A percentile compares a stretch with the other conserved stretches of the same genome.
Evolutionary conservation across 768 basidiomycete genomes (phyloP).

Genomic region (Crassisporium funariophilum): DNA sequence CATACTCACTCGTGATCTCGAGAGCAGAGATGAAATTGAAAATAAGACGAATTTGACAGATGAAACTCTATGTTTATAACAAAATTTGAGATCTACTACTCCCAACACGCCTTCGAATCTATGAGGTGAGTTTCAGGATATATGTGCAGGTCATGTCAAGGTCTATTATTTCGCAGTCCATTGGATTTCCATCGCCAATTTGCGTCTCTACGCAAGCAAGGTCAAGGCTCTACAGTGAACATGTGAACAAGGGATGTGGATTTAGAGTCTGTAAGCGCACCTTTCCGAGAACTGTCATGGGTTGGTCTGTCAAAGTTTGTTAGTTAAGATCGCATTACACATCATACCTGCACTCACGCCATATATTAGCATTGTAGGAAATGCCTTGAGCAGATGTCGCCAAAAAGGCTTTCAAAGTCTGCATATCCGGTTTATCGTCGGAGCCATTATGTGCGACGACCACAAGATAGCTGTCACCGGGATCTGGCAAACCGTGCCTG

Average conservation of each 20-base stretch:
- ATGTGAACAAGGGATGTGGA: constrained; percentile 15
- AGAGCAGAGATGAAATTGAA: too few relatives aligned
- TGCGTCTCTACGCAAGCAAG: constrained; percentile 93
- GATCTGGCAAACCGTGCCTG: constrained; percentile 49
- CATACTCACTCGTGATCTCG: too few relatives aligned
- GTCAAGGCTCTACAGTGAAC: constrained; percentile 59
- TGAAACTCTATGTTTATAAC: background rate
- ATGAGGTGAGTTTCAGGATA: constrained; percentile 35
- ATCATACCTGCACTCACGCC: constrained; percentile 69
- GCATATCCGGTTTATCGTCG: constrained; percentile 77
- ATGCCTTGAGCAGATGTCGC: constrained; percentile 84
- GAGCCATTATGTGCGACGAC: constrained; percentile 81
- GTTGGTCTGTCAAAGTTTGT: constrained; percentile 67
- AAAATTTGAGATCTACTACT: background rate
- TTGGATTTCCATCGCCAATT: constrained; percentile 72
- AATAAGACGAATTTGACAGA: too few relatives aligned
- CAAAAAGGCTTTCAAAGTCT: constrained; percentile 77
- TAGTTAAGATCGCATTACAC: constrained; percentile 6
- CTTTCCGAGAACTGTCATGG: constrained; percentile 80
- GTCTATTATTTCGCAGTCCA: constrained; percentile 88
- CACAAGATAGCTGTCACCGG: constrained; percentile 70
- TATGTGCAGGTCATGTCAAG: constrained; percentile 37
- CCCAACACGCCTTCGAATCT: too few relatives aligned
- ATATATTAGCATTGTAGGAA: constrained; percentile 78
- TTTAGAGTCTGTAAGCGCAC: constrained; percentile 37